Evolutionary conservation across 1,284 basidiomycete species (phyloP), one percentile per base, ranked within the genome.

Genomic region (Leccinum cinnamomeum): DNA sequence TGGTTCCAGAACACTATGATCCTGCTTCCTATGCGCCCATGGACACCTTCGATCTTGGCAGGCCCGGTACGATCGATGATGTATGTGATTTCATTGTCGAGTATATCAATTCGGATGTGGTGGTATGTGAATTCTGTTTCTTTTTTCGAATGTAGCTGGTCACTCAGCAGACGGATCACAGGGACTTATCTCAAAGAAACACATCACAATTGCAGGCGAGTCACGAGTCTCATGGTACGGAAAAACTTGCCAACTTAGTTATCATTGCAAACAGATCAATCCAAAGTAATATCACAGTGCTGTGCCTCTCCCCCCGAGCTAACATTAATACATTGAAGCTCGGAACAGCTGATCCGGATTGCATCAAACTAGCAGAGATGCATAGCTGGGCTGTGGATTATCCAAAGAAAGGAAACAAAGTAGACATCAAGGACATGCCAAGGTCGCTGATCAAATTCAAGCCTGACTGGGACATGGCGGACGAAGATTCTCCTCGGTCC

Each of bases 1-100:
- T 90, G 54, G 82, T 90, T 30, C 72, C 79, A 35, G 73, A 74
- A 39, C 77, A 82, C 44, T 76, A 79, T 11, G 69, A 78, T 0
- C 80, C 92, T 11, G 88, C 85, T 2, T 71, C 77, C 8, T 92
- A 93, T 69, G 68, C 76, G 2, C 58, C 80, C 7, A 77, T 74
- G 3, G 64, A 66, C 0, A 75, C 79, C 35, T 74, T 80, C 18
- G 76, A 75, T 5, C 76, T 91, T 2, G 80, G 82, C 3, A 79
- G 83, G 25, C 79, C 84, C 2, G 86, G 86, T 64, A 86, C 82
- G 0, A 83, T 93, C 6, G 81, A 88, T 2, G 91, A 94, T 66
- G 86, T 94, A 2, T 89, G 88, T 64, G 82, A 93, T 65, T 95
- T 95, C 71, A 81, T 95, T 33, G 84, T 94, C 20, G 87, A 94